These are phyloP conservation scores for Huiozyma sinensis DNA, from an alignment of 805 yeast species.

Conservation along the genomic window DNA sequence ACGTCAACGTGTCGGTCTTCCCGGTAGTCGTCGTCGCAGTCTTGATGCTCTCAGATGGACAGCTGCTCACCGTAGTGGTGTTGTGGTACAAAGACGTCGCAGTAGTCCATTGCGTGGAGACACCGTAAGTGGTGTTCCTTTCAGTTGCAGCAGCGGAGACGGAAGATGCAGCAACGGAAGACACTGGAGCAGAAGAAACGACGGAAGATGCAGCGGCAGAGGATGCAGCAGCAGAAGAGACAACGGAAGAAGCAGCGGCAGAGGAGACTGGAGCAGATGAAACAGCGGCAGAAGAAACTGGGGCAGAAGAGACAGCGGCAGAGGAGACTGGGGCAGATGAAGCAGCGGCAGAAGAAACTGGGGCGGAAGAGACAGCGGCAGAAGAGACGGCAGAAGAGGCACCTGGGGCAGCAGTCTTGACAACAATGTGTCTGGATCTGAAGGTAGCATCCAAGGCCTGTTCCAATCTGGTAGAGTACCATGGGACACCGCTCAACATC, in stretches of 20 bases:
- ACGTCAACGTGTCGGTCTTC: slow-evolving; percentile 2
- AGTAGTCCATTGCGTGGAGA: neutral
- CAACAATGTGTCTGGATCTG: neutral
- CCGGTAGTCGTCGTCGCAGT: slow-evolving; percentile 1
- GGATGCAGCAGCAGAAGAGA: neutral
- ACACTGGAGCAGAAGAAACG: neutral
- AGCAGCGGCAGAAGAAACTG: slow-evolving; percentile 3
- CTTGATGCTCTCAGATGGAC: slow-evolving; percentile 2
- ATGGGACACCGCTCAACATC: slow-evolving; percentile 27
- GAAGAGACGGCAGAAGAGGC: slow-evolving; percentile 4
- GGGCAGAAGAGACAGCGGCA: neutral
- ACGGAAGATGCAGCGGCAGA: neutral
- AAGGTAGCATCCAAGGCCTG: slow-evolving; percentile 4
- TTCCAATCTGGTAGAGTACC: slow-evolving; percentile 24
- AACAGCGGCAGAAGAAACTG: neutral
- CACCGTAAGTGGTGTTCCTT: neutral
- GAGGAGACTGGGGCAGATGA: neutral
- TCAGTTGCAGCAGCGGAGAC: neutral
- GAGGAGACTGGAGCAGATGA: neutral
- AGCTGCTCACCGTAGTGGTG: slow-evolving; percentile 1
- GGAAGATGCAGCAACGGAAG: neutral
- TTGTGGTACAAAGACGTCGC: slow-evolving; percentile 1
- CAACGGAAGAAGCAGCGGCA: neutral
- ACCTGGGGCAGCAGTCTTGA: slow-evolving; percentile 18
- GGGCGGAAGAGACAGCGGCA: slow-evolving; percentile 3